Conservation (phyloP, 306 rosid species). For the Oemleria cerasiformis region DNA sequence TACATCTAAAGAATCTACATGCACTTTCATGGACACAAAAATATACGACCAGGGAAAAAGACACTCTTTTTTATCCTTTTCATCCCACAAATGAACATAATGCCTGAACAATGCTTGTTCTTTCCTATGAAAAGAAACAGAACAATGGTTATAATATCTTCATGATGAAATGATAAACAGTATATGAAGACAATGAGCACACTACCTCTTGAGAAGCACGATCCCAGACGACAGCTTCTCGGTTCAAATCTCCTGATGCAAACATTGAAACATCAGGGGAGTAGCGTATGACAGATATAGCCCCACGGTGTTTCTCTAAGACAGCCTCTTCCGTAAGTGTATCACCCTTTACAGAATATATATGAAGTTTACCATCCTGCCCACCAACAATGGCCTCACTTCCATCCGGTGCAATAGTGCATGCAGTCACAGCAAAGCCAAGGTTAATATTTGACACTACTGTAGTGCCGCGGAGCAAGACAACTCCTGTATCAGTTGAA, state of each 20-base stretch:
- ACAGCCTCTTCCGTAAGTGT: slow-evolving; percentile 76
- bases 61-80: not conserved
- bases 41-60: not conserved
- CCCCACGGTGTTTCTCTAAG: slow-evolving; percentile 92
- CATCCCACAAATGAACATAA: not conserved
- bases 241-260: slow-evolving; percentile 94
- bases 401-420: slow-evolving; percentile 84
- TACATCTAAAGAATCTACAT: not conserved
- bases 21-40: not conserved
- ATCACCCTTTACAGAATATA: slow-evolving; percentile 68
- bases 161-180: not conserved
- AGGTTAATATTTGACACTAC: slow-evolving; percentile 74
- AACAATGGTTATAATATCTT: not conserved
- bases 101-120: too few species aligned
- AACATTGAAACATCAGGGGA: slow-evolving; percentile 92
- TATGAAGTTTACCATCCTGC: slow-evolving; percentile 82
- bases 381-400: slow-evolving; percentile 93
- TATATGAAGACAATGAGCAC: slow-evolving; percentile 7
- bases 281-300: slow-evolving; percentile 75
- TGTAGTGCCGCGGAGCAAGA: slow-evolving; percentile 69
- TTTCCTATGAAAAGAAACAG: too few species aligned
- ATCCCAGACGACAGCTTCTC: slow-evolving; percentile 95
- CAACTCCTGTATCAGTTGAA: slow-evolving; percentile 79
- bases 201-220: slow-evolving; percentile 65
- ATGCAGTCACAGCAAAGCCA: slow-evolving; percentile 83